These are phyloP conservation scores for Rosa multiflora DNA, from an alignment of 306 rosid genomes.

Conservation along the genomic window DNA sequence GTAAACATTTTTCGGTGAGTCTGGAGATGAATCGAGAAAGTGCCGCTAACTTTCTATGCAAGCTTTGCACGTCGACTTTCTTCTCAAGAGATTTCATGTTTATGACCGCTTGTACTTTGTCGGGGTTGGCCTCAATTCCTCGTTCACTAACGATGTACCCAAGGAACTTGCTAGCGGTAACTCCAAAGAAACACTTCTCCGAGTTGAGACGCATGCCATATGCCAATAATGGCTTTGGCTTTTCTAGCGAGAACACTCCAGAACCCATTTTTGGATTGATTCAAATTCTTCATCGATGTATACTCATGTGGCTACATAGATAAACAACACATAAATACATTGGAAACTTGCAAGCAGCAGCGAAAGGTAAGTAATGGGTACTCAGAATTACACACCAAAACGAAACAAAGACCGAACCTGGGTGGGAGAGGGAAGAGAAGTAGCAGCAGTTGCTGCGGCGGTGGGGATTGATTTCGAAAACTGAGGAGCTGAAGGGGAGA, in stretches of 20 bases:
- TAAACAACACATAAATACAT: slow-evolving; percentile 41
- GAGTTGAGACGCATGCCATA: too few relatives aligned
- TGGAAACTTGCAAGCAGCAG: not conserved
- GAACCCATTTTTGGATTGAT: slow-evolving; percentile 83
- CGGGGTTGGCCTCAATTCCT: too few relatives aligned
- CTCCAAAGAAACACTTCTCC: too few relatives aligned
- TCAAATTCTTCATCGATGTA: slow-evolving; percentile 68
- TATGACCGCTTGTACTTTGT: too few relatives aligned
- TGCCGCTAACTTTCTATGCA: too few relatives aligned
- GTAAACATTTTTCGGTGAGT: too few relatives aligned
- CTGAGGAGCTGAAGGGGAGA: slow-evolving; percentile 37
- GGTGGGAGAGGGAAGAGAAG: slow-evolving; percentile 11
- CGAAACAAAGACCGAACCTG: slow-evolving; percentile 12
- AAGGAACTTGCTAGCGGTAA: too few relatives aligned
- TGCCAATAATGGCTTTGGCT: slow-evolving; percentile 65
- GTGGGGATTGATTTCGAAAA: slow-evolving; percentile 24
- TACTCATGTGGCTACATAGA: slow-evolving; percentile 54
- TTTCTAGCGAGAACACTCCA: slow-evolving; percentile 93
- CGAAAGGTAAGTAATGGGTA: not conserved
- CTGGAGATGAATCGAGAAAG: too few relatives aligned
- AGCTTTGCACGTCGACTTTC: too few relatives aligned
- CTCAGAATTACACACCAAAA: not conserved
- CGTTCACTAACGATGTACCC: too few relatives aligned
- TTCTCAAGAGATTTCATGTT: too few relatives aligned
- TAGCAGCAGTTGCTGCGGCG: not conserved